Conservation (phyloP, 495 filamentous ascomycete genomes). For the Haplographium delicatum region DNA sequence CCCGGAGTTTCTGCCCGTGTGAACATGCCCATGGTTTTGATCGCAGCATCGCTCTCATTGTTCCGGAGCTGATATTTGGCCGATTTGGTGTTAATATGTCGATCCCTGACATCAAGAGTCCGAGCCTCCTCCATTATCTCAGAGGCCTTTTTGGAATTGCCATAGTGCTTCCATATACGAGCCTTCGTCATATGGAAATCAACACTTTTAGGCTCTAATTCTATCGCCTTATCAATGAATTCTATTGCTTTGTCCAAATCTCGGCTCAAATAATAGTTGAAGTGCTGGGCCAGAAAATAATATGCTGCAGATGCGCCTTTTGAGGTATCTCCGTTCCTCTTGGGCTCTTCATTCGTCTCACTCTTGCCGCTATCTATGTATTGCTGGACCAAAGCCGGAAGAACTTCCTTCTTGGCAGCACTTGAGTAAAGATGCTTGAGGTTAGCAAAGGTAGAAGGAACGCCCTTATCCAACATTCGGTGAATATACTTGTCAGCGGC, state of each 20-base stretch:
- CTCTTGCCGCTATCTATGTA: slow-evolving; percentile 49
- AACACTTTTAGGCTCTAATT: slow-evolving; percentile 68
- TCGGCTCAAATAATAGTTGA: slow-evolving; percentile 85
- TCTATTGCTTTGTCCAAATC: slow-evolving; percentile 76
- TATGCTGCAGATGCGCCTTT: slow-evolving; percentile 71
- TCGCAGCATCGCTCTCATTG: slow-evolving; percentile 75
- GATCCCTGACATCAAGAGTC: slow-evolving; percentile 77
- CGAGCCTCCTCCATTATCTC: slow-evolving; percentile 87
- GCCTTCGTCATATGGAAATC: slow-evolving; percentile 96
- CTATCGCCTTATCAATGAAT: slow-evolving; percentile 78
- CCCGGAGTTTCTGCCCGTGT: slow-evolving; percentile 80
- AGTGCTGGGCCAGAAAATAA: slow-evolving; percentile 95
- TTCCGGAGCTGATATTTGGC: slow-evolving; percentile 97
- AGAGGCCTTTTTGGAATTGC: slow-evolving; percentile 72
- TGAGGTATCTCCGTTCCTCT: slow-evolving; percentile 46
- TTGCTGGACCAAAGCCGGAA: slow-evolving; percentile 72
- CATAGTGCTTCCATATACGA: slow-evolving; percentile 89
- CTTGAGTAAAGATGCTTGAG: slow-evolving; percentile 86
- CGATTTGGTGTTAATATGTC: slow-evolving; percentile 97
- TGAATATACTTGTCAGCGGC: slow-evolving; percentile 77
- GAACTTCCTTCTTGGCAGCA: slow-evolving; percentile 63
- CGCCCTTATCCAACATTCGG: slow-evolving; percentile 89
- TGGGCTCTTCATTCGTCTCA: slow-evolving; percentile 43
- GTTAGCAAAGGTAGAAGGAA: slow-evolving; percentile 93
- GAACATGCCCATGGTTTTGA: slow-evolving; percentile 91